These are phyloP conservation scores for Paecilomyces dactylethromorphus DNA, from an alignment of 2,329 filamentous ascomycete species.

Conservation along the genomic window DNA sequence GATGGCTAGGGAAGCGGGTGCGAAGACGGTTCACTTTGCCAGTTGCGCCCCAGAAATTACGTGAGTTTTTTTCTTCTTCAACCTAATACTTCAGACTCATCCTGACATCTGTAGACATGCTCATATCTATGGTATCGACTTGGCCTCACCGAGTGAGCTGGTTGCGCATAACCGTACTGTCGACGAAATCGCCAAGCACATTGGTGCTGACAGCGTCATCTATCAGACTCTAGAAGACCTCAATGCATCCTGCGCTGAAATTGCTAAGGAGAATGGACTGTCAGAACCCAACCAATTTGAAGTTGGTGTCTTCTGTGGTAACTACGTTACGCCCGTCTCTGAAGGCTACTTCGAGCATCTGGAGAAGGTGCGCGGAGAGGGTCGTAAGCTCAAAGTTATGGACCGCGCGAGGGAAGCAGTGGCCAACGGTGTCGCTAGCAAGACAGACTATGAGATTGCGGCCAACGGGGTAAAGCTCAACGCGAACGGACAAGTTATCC, in stretches of 20 bases:
- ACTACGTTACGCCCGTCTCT: slow-evolving; percentile 74
- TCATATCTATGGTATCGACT: slow-evolving; percentile 79
- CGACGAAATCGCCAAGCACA: slow-evolving; percentile 57
- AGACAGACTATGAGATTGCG: slow-evolving; percentile 56
- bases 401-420: slow-evolving; percentile 60
- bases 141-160: slow-evolving; percentile 64
- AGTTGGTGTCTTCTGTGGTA: slow-evolving; percentile 84
- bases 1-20: slow-evolving; percentile 81
- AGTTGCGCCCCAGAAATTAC: slow-evolving; percentile 77
- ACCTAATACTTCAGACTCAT: slow-evolving; percentile 5
- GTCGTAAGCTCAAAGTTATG: slow-evolving; percentile 59
- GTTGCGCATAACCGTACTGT: slow-evolving; percentile 63
- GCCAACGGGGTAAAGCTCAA: slow-evolving; percentile 56
- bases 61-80: slow-evolving; percentile 18
- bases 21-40: slow-evolving; percentile 74
- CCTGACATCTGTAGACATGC: slow-evolving; percentile 47
- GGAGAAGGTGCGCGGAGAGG: slow-evolving; percentile 64
- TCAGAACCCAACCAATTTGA: slow-evolving; percentile 63
- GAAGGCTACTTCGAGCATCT: slow-evolving; percentile 78
- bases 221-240: slow-evolving; percentile 73
- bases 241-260: slow-evolving; percentile 69
- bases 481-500: slow-evolving; percentile 50
- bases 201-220: slow-evolving; percentile 70
- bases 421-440: slow-evolving; percentile 54
- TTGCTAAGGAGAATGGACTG: slow-evolving; percentile 50